Conservation (phyloP, 2,329 filamentous ascomycete species). For the Ceratocystis ficicola region DNA sequence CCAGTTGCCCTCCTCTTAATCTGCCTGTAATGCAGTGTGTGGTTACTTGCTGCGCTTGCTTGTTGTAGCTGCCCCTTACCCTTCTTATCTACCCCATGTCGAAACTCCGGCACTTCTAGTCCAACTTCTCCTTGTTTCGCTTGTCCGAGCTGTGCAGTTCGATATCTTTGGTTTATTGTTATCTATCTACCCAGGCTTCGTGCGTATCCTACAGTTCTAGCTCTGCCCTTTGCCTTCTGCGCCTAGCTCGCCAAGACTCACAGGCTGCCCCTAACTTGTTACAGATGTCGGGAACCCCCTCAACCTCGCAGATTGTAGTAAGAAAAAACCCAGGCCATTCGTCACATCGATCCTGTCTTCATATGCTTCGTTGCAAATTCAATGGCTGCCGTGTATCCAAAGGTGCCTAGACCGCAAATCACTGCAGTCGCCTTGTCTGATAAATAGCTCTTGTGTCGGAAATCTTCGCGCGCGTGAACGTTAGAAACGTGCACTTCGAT, state of each 20-base stretch:
- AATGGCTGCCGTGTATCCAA: constrained; percentile 49
- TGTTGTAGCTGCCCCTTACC: too few species aligned
- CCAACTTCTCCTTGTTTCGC: background rate
- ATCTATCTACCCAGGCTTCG: background rate
- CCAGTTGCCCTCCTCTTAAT: background rate
- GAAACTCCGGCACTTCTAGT: background rate
- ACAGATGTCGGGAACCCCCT: constrained; percentile 9
- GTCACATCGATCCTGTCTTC: constrained; percentile 29
- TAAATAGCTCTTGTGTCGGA: constrained; percentile 57
- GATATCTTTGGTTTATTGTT: background rate
- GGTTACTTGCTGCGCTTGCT: too few species aligned
- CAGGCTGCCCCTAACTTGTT: constrained; percentile 6
- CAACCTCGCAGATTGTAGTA: constrained; percentile 22
- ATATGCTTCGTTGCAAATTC: constrained; percentile 40
- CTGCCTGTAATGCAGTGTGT: background rate
- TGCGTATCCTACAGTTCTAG: background rate
- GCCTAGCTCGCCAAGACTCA: background rate
- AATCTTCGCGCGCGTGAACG: constrained; percentile 58
- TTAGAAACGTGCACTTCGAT: constrained; percentile 69
- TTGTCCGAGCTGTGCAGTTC: background rate
- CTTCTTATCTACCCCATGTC: background rate
- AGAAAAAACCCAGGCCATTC: background rate
- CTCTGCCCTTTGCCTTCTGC: background rate
- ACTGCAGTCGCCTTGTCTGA: constrained; percentile 65
- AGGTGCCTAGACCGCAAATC: constrained; percentile 55